Evolutionary conservation across 148 eudicot genomes (phyloP).

Genomic region (Amaranthus cruentus): DNA sequence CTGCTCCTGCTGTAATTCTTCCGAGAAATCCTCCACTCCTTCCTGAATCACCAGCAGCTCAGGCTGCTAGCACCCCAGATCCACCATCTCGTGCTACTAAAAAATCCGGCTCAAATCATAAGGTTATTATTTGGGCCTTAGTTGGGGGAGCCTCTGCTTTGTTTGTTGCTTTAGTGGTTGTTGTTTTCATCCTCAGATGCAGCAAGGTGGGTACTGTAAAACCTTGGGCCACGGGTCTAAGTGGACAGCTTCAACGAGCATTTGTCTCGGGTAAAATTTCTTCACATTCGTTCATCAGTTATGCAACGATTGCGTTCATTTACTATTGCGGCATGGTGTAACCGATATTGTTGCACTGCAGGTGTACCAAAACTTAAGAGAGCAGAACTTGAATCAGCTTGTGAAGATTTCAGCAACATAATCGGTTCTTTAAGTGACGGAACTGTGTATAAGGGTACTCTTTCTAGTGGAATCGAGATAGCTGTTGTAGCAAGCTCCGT

Average conservation of each 20-base stretch:
- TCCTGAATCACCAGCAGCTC: slow-evolving; percentile 17
- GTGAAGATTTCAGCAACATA: slow-evolving; percentile 89
- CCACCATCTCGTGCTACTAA: slow-evolving; percentile 31
- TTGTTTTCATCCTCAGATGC: slow-evolving; percentile 36
- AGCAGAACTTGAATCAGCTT: slow-evolving; percentile 71
- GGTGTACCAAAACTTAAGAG: slow-evolving; percentile 85
- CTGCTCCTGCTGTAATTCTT: slow-evolving; percentile 13
- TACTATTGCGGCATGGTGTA: background rate
- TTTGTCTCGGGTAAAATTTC: slow-evolving; percentile 58
- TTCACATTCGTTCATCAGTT: background rate
- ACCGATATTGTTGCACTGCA: slow-evolving; percentile 23
- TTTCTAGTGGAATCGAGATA: slow-evolving; percentile 82
- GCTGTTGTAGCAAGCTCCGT: slow-evolving; percentile 69
- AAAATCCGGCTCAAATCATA: slow-evolving; percentile 24
- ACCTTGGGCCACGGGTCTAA: slow-evolving; percentile 86
- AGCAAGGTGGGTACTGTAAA: slow-evolving; percentile 54
- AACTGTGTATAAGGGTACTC: slow-evolving; percentile 80
- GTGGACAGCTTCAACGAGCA: slow-evolving; percentile 87
- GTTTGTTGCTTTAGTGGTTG: slow-evolving; percentile 24
- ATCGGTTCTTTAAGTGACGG: slow-evolving; percentile 58
- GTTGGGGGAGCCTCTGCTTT: slow-evolving; percentile 38
- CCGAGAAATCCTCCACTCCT: slow-evolving; percentile 24
- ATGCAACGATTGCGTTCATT: background rate
- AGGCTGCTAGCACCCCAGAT: slow-evolving; percentile 22
- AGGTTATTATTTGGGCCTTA: slow-evolving; percentile 30